Base-by-base conservation (phyloP, 306 rosid species). In the Oxytropis ochrocephala region DNA sequence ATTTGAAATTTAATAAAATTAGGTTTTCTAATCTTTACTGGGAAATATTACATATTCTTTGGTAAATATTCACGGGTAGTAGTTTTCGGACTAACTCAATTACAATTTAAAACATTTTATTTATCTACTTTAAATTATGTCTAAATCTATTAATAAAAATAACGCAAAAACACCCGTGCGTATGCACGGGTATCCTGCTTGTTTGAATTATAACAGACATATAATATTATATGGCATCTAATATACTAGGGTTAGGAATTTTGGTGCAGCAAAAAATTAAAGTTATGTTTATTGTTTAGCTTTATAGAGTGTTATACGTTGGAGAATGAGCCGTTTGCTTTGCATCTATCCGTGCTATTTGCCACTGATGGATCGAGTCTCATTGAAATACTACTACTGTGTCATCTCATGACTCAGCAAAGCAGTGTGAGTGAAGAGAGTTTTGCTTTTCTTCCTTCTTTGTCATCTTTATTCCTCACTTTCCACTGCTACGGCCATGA, bases 291-390 rank as follows among this genome's bases (percentile, higher is more conserved):
- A 47, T 24, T 24, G 69, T 71, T 41, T 71, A 38, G 70, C 70
- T 55, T 79, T 66, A 67, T 13, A 2, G 54, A 11, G 86, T 80
- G 11, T 36, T 21, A 2, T 24, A 24, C 29, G 61, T 82, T 82
- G 96, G 86, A 77, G 76, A 74, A 32, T 79, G 89, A 86, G 85
- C 88, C 78, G 54, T 60, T 54, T 24, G 29, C 29, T 24, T 44
- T 5, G 17, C 1, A 29, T 55, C 41, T 78, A 38, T 70, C 80
- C 75, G 64, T 83, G 83, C 79, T 79, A 70, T 64, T 80, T 77
- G 80, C 65, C 53, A 50, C 39, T 64, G 69, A 80, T 68, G 48
- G 76, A 83, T 75, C 73, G 18, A 68, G 65, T 73, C 81, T 79
- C 75, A 68, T 64, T 74, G 75, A 54, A 79, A 7, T 3, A 38